Evolutionary conservation across 306 rosid species (phyloP).

Genomic region (barrel medic (Medicago truncatula)): DNA sequence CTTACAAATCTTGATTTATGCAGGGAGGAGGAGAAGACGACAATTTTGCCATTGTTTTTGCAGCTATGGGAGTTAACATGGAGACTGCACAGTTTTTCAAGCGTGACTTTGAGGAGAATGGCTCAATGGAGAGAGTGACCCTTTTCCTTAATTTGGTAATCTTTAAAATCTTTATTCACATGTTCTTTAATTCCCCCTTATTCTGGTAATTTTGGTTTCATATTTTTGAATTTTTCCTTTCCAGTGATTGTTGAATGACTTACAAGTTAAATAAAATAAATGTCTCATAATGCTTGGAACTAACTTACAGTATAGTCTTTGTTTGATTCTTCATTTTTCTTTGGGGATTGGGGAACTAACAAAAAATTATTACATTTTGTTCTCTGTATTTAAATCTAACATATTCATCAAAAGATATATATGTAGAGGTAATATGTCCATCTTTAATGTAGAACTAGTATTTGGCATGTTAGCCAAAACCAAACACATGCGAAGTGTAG

Average conservation of each 20-base stretch:
- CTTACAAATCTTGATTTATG: constrained; percentile 45
- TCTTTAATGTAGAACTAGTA: neutral
- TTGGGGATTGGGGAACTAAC: neutral
- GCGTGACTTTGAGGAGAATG: constrained; percentile 99
- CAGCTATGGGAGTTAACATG: constrained; percentile 99
- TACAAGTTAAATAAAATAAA: constrained; percentile 6
- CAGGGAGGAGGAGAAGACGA: constrained; percentile 81
- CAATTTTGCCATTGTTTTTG: constrained; percentile 99
- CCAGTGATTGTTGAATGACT: constrained; percentile 16
- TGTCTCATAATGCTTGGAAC: constrained; percentile 9
- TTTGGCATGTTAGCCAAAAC: constrained; percentile 7
- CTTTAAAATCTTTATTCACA: constrained; percentile 21
- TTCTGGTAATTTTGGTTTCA: neutral
- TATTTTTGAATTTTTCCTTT: neutral
- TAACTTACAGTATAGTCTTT: neutral
- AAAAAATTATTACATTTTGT: neutral
- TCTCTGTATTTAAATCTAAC: constrained; percentile 12
- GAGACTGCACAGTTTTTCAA: constrained; percentile 99
- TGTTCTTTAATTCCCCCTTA: constrained; percentile 1
- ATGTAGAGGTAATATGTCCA: constrained; percentile 13
- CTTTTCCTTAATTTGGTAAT: constrained; percentile 96
- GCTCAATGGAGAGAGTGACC: constrained; percentile 99
- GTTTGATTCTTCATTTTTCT: constrained; percentile 3
- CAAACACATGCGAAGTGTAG: neutral
- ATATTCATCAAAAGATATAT: constrained; percentile 8